phyloP scores from a whole-genome alignment of 805 yeast genomes.

The Nakazawaea molendinolei region DNA sequence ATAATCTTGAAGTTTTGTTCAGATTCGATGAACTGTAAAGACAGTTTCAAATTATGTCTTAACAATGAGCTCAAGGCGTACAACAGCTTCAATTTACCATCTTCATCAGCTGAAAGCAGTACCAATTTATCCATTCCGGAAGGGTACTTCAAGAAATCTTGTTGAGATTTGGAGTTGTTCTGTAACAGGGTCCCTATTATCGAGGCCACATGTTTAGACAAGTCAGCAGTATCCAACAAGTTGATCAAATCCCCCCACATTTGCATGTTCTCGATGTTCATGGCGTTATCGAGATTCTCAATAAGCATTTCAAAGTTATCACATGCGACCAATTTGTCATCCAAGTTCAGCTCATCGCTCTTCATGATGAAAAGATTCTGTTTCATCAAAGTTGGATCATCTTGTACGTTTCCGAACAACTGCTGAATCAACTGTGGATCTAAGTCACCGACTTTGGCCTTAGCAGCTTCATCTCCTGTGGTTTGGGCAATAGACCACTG shows the following conservation, averaged over 20 bases:
- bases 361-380: slow-evolving; percentile 59
- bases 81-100: slow-evolving; percentile 54
- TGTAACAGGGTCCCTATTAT: slow-evolving; percentile 89
- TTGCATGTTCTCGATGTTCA: slow-evolving; percentile 75
- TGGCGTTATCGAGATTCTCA: slow-evolving; percentile 92
- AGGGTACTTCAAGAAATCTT: slow-evolving; percentile 48
- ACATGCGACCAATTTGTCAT: slow-evolving; percentile 65
- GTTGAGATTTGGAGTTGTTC: slow-evolving; percentile 75
- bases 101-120: slow-evolving; percentile 15
- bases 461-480: slow-evolving; percentile 64
- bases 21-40: slow-evolving; percentile 42
- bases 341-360: slow-evolving; percentile 52
- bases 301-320: slow-evolving; percentile 92
- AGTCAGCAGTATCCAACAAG: slow-evolving; percentile 37
- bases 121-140: slow-evolving; percentile 38
- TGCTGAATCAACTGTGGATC: slow-evolving; percentile 77
- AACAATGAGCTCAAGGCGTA: slow-evolving; percentile 72
- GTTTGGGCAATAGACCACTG: slow-evolving; percentile 89
- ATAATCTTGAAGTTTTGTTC: slow-evolving; percentile 27
- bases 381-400: slow-evolving; percentile 85
- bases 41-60: slow-evolving; percentile 59
- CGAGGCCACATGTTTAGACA: slow-evolving; percentile 60
- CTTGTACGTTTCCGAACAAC: slow-evolving; percentile 66
- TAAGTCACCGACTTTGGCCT: slow-evolving; percentile 55
- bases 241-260: slow-evolving; percentile 72